Conservation (phyloP, 352 stramenopile genomes). For the Globisporangium parvum region DNA sequence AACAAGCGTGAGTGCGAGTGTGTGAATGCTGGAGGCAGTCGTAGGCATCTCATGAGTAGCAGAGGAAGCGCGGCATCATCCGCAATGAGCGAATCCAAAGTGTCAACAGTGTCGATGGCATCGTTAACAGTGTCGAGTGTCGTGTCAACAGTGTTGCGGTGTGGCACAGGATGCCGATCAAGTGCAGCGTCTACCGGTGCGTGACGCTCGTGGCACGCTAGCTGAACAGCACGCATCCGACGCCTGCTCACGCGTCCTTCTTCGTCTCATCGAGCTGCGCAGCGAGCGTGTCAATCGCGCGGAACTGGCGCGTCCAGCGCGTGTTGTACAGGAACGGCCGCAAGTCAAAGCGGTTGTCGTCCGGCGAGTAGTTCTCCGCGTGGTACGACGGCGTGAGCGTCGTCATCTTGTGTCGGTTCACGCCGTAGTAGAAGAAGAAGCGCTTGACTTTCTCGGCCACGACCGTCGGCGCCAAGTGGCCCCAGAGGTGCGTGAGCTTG, state of each 20-base stretch:
- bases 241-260: conserved; percentile 14
- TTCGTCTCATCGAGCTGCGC: conserved; percentile 56
- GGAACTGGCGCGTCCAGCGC: conserved; percentile 94
- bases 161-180: too few relatives aligned
- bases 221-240: not conserved
- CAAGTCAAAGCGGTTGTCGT: conserved; percentile 99
- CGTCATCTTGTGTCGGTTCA: conserved; percentile 99
- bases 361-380: conserved; percentile 97
- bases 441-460: conserved; percentile 92
- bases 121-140: too few relatives aligned
- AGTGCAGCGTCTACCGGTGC: not conserved
- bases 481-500: conserved; percentile 86
- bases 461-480: conserved; percentile 62
- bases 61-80: not conserved
- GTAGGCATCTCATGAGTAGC: too few relatives aligned
- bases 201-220: not conserved
- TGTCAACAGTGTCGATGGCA: too few relatives aligned
- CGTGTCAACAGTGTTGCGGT: too few relatives aligned
- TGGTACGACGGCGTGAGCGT: conserved; percentile 98
- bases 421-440: conserved; percentile 98
- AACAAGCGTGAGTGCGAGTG: not conserved
- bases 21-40: not conserved
- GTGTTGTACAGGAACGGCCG: conserved; percentile 97
- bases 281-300: conserved; percentile 90
- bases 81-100: not conserved